These are phyloP conservation scores for Rhynchospora tenuis DNA, from an alignment of 176 grass and related monocot genomes.

Conservation along the genomic window DNA sequence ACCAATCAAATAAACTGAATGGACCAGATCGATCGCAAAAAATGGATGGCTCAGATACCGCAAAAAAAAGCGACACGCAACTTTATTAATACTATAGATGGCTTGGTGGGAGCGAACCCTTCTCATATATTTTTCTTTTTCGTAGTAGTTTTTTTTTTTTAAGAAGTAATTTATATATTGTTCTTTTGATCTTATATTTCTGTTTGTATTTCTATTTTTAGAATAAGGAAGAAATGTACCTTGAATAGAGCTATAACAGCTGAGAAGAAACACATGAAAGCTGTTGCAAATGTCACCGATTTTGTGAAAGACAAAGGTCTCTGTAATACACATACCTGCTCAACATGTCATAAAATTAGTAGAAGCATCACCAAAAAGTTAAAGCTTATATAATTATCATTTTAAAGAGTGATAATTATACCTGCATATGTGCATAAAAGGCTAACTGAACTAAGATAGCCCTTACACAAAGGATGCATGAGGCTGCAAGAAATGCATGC, in stretches of 20 bases:
- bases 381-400: not conserved
- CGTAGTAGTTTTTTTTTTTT: too few relatives aligned
- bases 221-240: slow-evolving; percentile 24
- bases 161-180: too few relatives aligned
- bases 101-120: not conserved
- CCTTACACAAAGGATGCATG: slow-evolving; percentile 66
- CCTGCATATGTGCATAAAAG: slow-evolving; percentile 93
- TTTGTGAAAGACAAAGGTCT: slow-evolving; percentile 51
- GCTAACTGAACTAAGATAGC: slow-evolving; percentile 72
- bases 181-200: too few relatives aligned
- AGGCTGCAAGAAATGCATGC: slow-evolving; percentile 64
- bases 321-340: slow-evolving; percentile 70
- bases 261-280: slow-evolving; percentile 88
- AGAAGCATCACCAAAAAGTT: not conserved
- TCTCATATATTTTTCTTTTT: not conserved
- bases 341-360: slow-evolving; percentile 21
- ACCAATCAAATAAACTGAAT: too few relatives aligned
- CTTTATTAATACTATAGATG: too few relatives aligned
- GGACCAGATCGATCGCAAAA: too few relatives aligned
- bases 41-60: too few relatives aligned
- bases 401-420: slow-evolving; percentile 8
- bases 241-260: slow-evolving; percentile 87
- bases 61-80: too few relatives aligned
- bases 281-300: slow-evolving; percentile 59
- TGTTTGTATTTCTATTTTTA: too few relatives aligned